phyloP scores from a whole-genome alignment of 192 early-diverging fungal species.

The Backusella tuberculispora region DNA sequence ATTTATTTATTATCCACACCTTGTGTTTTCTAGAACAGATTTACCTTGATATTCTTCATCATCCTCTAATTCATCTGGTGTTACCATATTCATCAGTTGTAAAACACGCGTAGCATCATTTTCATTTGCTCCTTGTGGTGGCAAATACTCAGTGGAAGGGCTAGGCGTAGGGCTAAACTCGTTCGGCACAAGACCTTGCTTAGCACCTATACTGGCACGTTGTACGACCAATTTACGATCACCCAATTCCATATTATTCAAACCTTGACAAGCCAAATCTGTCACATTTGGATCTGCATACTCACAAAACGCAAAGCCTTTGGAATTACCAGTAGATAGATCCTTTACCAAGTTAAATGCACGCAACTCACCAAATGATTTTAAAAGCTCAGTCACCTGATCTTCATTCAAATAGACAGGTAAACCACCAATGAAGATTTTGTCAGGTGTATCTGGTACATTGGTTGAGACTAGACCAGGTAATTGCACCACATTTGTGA shows the following conservation, averaged over 20 bases:
- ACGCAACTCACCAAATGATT: constrained; percentile 90
- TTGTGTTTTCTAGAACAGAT: neutral
- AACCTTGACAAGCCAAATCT: constrained; percentile 91
- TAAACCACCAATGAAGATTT: constrained; percentile 93
- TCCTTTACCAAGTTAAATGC: constrained; percentile 95
- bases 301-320: constrained; percentile 96
- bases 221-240: constrained; percentile 94
- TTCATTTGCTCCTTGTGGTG: constrained; percentile 48
- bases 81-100: constrained; percentile 95
- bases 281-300: constrained; percentile 87
- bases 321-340: constrained; percentile 20
- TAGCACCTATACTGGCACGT: constrained; percentile 85
- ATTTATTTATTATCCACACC: neutral
- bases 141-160: neutral
- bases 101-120: constrained; percentile 78
- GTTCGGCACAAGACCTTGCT: constrained; percentile 40
- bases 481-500: neutral
- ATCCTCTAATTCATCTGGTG: constrained; percentile 80
- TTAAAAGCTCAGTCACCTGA: constrained; percentile 91
- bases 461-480: constrained; percentile 77
- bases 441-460: constrained; percentile 89
- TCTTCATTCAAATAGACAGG: constrained; percentile 87
- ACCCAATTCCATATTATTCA: constrained; percentile 94
- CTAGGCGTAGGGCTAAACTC: constrained; percentile 23
- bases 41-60: constrained; percentile 85